Percentiles rank a stretch among this genome's conserved stretches.
Conservation (phyloP, 2,329 filamentous ascomycete species). For the Venturiaceae sp. region DNA sequence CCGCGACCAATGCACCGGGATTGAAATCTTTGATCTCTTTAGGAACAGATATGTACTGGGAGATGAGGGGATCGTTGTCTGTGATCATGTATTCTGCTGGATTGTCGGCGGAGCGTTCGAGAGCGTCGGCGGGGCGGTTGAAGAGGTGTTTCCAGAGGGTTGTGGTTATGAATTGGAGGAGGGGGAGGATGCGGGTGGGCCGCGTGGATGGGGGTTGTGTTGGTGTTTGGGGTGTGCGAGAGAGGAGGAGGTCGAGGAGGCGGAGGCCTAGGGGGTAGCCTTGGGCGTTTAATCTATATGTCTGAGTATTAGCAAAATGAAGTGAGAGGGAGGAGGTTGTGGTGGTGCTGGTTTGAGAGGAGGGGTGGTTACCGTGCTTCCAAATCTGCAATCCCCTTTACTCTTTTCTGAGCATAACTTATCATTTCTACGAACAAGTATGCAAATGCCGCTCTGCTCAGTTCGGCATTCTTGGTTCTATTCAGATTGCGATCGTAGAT, state of each 20-base stretch:
- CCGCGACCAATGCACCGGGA: slow-evolving; percentile 90
- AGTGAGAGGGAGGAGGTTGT: no score
- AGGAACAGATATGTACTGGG: slow-evolving; percentile 85
- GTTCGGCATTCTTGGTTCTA: slow-evolving; percentile 76
- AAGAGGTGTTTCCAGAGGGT: slow-evolving; percentile 90
- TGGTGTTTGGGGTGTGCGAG: slow-evolving; percentile 40
- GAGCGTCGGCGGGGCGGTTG: slow-evolving; percentile 76
- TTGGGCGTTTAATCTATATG: slow-evolving; percentile 70
- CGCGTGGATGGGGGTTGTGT: slow-evolving; percentile 40
- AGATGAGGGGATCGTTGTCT: slow-evolving; percentile 95
- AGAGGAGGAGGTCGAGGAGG: slow-evolving; percentile 88
- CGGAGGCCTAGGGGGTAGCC: slow-evolving; percentile 91
- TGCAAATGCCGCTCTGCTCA: slow-evolving; percentile 88
- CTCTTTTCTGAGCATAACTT: slow-evolving; percentile 79
- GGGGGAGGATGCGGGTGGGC: slow-evolving; percentile 77
- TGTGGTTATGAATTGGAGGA: slow-evolving; percentile 92
- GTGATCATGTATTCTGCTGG: slow-evolving; percentile 98
- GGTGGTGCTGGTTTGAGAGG: slow-evolving; percentile 52
- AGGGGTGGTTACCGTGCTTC: slow-evolving; percentile 69
- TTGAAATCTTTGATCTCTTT: slow-evolving; percentile 95
- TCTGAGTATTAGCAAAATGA: background rate
- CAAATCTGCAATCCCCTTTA: slow-evolving; percentile 86
- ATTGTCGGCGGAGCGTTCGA: slow-evolving; percentile 80
- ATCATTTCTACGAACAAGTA: slow-evolving; percentile 98
- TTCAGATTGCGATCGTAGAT: slow-evolving; percentile 97